Base-by-base conservation (phyloP, 2,329 filamentous ascomycete genomes). In the Sporothrix pseudoabietina region DNA sequence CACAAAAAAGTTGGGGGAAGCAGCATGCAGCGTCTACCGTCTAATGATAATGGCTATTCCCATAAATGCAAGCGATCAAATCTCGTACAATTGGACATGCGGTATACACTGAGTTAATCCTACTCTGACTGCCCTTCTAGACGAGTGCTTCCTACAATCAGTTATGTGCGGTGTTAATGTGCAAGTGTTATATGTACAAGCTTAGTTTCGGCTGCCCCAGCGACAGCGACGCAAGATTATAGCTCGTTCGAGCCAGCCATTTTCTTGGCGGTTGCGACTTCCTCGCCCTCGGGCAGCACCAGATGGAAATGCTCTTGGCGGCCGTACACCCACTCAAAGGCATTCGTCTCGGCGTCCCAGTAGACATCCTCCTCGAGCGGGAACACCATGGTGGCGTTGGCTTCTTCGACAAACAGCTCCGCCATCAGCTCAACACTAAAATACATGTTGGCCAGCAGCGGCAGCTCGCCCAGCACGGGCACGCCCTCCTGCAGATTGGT, bases 391-490 rank as follows among this genome's bases (percentile, higher is more conserved):
- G 83, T 85, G 74, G 76, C 78, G 73, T 85, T 85, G 32, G 77
- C 76, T 76, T 86, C 85, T 0, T 82, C 82, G 8, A 86, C 82
- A 71, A 82, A 84, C 75, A 85, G 82, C 77, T 84, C 82, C 3
- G 84, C 85, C 70, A 80, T 81, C n/a, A 87, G 81, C 78, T 87
- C 85, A 71, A 86, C 80, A 78, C 85, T 86, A 77, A 85, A 86
- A 77, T 85, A 86, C 9, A 82, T 85, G 57, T 83, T 78, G 68
- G 82, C 78, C 54, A 86, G 76, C 14, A 86, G 75, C 0, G 83
- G 83, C 61, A 86, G 75, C 49, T 86, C 84, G 10, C 85, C 85
- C 0, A 86, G 77, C 5, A 84, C 79, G 0, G 84, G 83, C 6
- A 86, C 85, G n/a, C 78, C 78, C 4, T 83, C 81, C 76, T 86